Evolutionary conservation across 768 basidiomycete genomes (phyloP), one percentile per base, ranked within the genome.

Genomic region (Dioszegia crocea): DNA sequence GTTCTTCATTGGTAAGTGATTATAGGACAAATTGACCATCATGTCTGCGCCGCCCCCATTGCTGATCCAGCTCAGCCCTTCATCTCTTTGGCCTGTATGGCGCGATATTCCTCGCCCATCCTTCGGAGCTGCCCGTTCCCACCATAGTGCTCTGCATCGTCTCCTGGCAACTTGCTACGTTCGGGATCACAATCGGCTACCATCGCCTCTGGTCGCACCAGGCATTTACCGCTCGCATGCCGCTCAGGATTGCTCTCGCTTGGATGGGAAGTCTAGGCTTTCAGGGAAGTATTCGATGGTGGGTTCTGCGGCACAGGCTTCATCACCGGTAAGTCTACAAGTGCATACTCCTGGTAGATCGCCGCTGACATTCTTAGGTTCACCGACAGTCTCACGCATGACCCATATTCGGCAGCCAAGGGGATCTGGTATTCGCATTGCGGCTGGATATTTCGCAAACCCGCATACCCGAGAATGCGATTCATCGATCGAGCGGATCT

Each of bases 361-460:
- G 16, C 11, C 29, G 5, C 41, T 16, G 31, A 21, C 51, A 8
- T 2, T 17, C 1, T 3, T 59, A 74, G 73, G 53, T 75, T 72
- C 57, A 75, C 74, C 38, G 87, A 69, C 86, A 85, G 72, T 86
- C 86, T 30, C 84, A 86, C 74, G 27, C 73, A 71, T 84, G 88
- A 76, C 82, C 84, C 40, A 3, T 91, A 91, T 70, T 81, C 86
- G 17, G 89, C 88, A 0, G 86, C 86, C 0, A 80, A 81, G 26
- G 88, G 89, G 0, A 75, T 91, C 1, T 81, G 86, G 51, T 88
- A 83, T 69, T 86, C 87, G 5, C 88, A 89, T 65, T 83, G 89
- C 80, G 89, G 88, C 1, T 91, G 89, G 88, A 89, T 89, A 66
- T 89, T 90, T 74, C 84, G 80, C 78, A 88, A 88, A 73, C 84